Evolutionary conservation across 1,284 basidiomycete genomes (phyloP).

Genomic region (Stygiomarasmius scandens): DNA sequence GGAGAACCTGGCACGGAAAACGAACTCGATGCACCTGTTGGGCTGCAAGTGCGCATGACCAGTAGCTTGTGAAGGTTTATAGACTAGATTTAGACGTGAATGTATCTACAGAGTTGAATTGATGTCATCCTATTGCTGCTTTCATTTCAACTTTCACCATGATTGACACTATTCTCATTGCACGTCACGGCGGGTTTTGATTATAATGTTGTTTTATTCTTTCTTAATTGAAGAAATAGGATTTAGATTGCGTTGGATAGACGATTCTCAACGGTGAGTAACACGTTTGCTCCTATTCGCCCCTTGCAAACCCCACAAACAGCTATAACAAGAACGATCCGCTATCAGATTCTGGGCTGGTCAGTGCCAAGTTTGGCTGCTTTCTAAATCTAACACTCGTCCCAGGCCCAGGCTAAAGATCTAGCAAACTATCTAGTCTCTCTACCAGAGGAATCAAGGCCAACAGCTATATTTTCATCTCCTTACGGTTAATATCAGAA

Average conservation of each 20-base stretch:
- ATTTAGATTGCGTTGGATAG: slow-evolving; percentile 45
- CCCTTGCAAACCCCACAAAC: no score
- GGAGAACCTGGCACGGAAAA: slow-evolving; percentile 64
- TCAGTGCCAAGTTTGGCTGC: not conserved
- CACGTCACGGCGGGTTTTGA: slow-evolving; percentile 66
- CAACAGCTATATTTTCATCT: slow-evolving; percentile 79
- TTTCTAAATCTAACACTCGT: not conserved
- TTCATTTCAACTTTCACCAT: slow-evolving; percentile 26
- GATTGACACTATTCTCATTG: slow-evolving; percentile 79
- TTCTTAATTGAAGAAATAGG: slow-evolving; percentile 43
- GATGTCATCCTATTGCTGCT: not conserved
- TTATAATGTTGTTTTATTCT: not conserved
- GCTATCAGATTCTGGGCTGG: slow-evolving; percentile 4
- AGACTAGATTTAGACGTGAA: not conserved
- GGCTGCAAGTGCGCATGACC: slow-evolving; percentile 25
- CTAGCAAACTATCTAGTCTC: slow-evolving; percentile 65
- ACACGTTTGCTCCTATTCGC: not conserved
- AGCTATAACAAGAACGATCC: slow-evolving; percentile 8
- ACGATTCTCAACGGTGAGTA: not conserved
- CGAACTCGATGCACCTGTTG: slow-evolving; percentile 57
- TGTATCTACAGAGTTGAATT: not conserved
- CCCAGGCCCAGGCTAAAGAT: slow-evolving; percentile 75
- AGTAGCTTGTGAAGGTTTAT: not conserved
- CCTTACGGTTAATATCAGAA: slow-evolving; percentile 61
- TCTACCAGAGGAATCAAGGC: slow-evolving; percentile 67